Conservation (phyloP, 257 asterid genomes). For the Prunella vulgaris region DNA sequence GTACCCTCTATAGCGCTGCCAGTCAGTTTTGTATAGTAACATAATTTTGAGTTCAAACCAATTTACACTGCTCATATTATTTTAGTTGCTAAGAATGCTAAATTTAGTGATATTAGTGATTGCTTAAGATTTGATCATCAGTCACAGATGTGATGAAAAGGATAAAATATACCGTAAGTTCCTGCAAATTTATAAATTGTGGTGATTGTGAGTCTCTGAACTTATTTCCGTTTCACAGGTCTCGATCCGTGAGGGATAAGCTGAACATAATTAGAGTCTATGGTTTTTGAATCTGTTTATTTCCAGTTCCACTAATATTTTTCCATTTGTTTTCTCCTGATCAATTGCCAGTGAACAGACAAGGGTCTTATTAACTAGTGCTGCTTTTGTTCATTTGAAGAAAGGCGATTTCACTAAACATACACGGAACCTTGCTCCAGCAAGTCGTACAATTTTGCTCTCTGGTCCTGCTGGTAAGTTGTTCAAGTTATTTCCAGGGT, state of each 20-base stretch:
- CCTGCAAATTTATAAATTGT: not conserved
- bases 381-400: slow-evolving; percentile 73
- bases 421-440: slow-evolving; percentile 77
- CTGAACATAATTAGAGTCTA: not conserved
- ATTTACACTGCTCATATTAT: not conserved
- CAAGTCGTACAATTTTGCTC: slow-evolving; percentile 80
- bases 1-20: not conserved
- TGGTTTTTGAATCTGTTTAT: not conserved
- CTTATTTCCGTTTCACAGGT: not conserved
- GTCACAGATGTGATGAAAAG: not conserved
- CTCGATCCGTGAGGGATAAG: not conserved
- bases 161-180: not conserved
- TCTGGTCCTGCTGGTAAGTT: slow-evolving; percentile 86
- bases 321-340: not conserved
- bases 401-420: slow-evolving; percentile 55
- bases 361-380: slow-evolving; percentile 72
- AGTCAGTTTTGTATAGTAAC: not conserved
- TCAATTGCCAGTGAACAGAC: slow-evolving; percentile 64
- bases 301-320: slow-evolving; percentile 9
- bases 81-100: not conserved
- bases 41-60: not conserved
- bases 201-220: not conserved
- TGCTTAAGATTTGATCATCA: not conserved
- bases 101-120: not conserved
- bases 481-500: slow-evolving; percentile 1